Base-by-base conservation (phyloP, 371 early-diverging fungal species). In the Syncephalastrum contaminatum region DNA sequence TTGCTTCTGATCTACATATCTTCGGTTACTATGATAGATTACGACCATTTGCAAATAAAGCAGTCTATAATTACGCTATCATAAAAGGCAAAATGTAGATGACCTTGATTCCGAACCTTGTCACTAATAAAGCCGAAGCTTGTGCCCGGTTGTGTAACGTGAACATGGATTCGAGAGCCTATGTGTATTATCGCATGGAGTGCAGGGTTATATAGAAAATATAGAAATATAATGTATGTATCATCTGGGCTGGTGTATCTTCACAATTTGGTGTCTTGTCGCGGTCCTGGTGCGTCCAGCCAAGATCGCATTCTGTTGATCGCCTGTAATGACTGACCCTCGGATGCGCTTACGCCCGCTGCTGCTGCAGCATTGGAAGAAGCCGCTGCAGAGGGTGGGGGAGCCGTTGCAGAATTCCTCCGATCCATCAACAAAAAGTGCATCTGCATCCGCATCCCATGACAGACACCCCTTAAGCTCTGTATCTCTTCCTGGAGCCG, bases 401-500 rank as follows among this genome's bases (percentile, higher is more conserved):
- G 21, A 10, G 62, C 45, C 7, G 54, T 10, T 3, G 57, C 48
- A 13, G 67, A 27, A 0, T 62, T 68, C 36, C 67, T 69, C n/a
- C 81, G 67, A 14, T 85, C 85, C 71, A 82, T 70, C 63, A 84
- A 63, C 5, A 84, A 14, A 61, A 78, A 84, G 50, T 88, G 88
- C 81, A 88, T 85, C 54, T 88, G 88, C 79, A 88, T 83, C 15
- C 87, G 69, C 47, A 84, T 52, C 0, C 85, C 83, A 62, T 88
- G 84, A 54, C 88, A 87, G 2, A 83, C 63, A 0, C 84, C 81
- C 42, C 85, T 58, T 36, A 88, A 41, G 48, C 82, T 81, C 51
- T 88, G 85, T 24, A 88, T 68, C 50, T 88, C 89, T 53, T 88
- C 89, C 45, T 88, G 86, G 54, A 87, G 54, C 18, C 87, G 65